Evolutionary conservation across 257 asterid species (phyloP), one percentile per base, ranked within the genome.

Genomic region (Solanum boliviense): DNA sequence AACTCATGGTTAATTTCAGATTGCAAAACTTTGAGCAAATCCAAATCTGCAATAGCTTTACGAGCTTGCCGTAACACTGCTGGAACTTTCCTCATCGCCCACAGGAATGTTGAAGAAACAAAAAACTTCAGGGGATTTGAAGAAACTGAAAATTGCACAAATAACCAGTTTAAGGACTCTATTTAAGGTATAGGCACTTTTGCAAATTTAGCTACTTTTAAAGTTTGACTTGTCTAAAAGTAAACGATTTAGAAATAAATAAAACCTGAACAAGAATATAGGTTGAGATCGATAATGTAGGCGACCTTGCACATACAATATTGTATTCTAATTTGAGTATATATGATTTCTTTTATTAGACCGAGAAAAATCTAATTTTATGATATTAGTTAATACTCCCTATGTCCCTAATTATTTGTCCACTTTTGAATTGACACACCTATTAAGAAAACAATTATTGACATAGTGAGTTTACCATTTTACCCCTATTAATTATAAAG

Each of bases 1-100:
- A 92, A 94, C 79, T 96, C 98, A 56, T 92, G 92, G 88, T 91
- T 89, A 91, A 96, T 96, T 91, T 96, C 98, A 6, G 98, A 92
- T 83, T 91, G 96, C 92, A 96, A 58, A 62, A 92, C 89, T 89
- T 93, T 93, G 84, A 95, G 91, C 92, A 96, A 90, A 90, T 91
- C 94, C 86, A 89, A 90, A 75, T 96, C 98, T 65, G 89, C 88
- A 78, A 91, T 41, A 38, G 96, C 93, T 84, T 88, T 94, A 20
- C 87, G 90, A 89, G 92, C 98, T 86, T 91, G 86, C 75, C 88
- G 91, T 89, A 92, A 44, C 5, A 92, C 20, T n/a, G 88, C 90
- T 23, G 92, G 88, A 32, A 83, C 90, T 76, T 93, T 93, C 88
- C 90, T 90, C 95, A 93, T 93, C 44, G 4, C 79, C 8, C 79